Percentiles rank a stretch among this genome's conserved stretches.
These are phyloP conservation scores for Mycena olivaceomarginata DNA, from an alignment of 768 basidiomycete genomes.

Conservation along the genomic window DNA sequence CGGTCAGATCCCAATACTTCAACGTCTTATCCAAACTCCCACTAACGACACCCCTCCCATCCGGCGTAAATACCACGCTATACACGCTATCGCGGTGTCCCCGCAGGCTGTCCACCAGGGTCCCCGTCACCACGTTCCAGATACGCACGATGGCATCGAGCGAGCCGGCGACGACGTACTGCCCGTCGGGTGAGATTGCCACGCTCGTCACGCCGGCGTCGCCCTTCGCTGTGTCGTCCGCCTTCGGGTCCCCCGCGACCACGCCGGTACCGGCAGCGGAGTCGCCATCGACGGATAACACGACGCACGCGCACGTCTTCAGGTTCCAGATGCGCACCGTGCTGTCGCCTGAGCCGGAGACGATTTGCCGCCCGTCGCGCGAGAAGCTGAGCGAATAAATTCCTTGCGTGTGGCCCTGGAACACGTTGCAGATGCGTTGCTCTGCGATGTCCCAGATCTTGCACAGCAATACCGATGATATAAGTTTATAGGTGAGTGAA, in stretches of 20 bases:
- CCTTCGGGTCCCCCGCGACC: too few species aligned
- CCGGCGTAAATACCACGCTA: slow-evolving; percentile 94
- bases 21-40: slow-evolving; percentile 94
- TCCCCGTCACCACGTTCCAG: slow-evolving; percentile 76
- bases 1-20: slow-evolving; percentile 91
- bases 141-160: slow-evolving; percentile 80
- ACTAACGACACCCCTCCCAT: slow-evolving; percentile 92
- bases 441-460: slow-evolving; percentile 93
- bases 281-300: slow-evolving; percentile 46
- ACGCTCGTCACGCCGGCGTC: slow-evolving; percentile 78
- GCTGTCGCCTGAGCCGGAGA: too few species aligned
- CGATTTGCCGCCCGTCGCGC: slow-evolving; percentile 82
- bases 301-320: slow-evolving; percentile 38
- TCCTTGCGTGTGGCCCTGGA: slow-evolving; percentile 92
- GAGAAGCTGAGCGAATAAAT: slow-evolving; percentile 96
- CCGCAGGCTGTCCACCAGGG: slow-evolving; percentile 81
- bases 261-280: too few species aligned
- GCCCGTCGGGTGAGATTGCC: slow-evolving; percentile 77
- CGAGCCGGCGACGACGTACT: slow-evolving; percentile 64
- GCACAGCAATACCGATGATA: too few species aligned
- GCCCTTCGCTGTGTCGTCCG: slow-evolving; percentile 44
- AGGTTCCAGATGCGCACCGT: slow-evolving; percentile 64
- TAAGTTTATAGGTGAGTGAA: too few species aligned
- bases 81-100: slow-evolving; percentile 93
- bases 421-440: slow-evolving; percentile 81